Conservation (phyloP, 768 basidiomycete species). For the Ramaria rubella region DNA sequence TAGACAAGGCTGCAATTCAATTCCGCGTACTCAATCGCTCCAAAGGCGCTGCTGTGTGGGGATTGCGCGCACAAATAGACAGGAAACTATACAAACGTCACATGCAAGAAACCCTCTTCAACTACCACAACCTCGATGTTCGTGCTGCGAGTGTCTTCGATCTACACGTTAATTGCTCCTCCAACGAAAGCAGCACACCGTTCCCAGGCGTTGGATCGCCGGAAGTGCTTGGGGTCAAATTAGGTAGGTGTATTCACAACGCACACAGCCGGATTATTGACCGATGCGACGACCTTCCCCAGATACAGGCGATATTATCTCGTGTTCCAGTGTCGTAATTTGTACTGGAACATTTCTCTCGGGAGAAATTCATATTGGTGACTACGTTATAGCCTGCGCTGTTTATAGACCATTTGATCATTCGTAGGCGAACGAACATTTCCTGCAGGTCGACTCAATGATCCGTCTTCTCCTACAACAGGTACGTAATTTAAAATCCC, state of each 20-base stretch:
- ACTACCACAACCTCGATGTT: conserved; percentile 64
- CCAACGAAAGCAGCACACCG: conserved; percentile 9
- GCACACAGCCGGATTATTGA: neutral
- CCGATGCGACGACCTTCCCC: neutral
- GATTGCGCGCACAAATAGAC: conserved; percentile 85
- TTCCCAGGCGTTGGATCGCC: conserved; percentile 22
- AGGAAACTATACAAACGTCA: conserved; percentile 73
- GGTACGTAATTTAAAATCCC: neutral
- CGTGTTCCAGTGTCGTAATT: conserved; percentile 76
- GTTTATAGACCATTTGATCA: neutral
- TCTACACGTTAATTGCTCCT: conserved; percentile 52
- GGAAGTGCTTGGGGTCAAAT: conserved; percentile 60
- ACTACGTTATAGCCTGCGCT: conserved; percentile 2
- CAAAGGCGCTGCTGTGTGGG: conserved; percentile 88
- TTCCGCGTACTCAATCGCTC: conserved; percentile 82
- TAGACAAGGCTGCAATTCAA: conserved; percentile 84
- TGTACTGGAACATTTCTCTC: conserved; percentile 90
- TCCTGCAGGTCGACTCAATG: neutral
- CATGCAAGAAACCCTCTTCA: conserved; percentile 65
- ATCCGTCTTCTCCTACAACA: conserved; percentile 3
- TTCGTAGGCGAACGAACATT: neutral
- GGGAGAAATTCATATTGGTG: conserved; percentile 87
- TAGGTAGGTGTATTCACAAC: conserved; percentile 39
- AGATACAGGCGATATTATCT: conserved; percentile 72
- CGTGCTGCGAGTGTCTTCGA: conserved; percentile 73